Evolutionary conservation across 1,284 basidiomycete species (phyloP).

Genomic region (Cryptococcus sp.): DNA sequence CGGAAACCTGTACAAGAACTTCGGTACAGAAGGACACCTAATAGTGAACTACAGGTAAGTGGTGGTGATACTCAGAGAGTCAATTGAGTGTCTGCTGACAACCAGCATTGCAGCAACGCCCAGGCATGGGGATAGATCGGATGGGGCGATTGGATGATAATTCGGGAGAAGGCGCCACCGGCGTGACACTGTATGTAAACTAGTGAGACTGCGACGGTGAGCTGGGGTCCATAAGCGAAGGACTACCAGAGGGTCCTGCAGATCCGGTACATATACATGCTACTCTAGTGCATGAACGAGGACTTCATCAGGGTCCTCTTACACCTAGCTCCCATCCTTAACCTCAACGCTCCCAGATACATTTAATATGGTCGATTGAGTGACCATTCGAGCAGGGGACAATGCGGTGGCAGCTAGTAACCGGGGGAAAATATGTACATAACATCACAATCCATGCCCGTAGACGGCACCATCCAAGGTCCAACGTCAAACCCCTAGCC

Average conservation of each 20-base stretch:
- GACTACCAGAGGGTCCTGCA: too few relatives aligned
- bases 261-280: too few relatives aligned
- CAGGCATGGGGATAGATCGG: constrained; percentile 39
- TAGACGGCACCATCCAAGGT: too few relatives aligned
- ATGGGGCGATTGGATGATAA: not conserved
- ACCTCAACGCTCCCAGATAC: too few relatives aligned
- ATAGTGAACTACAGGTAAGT: constrained; percentile 92
- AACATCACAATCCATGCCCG: too few relatives aligned
- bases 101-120: constrained; percentile 30
- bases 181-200: not conserved
- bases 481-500: too few relatives aligned
- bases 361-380: too few relatives aligned
- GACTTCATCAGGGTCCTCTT: too few relatives aligned
- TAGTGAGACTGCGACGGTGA: not conserved
- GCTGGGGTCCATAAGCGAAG: not conserved
- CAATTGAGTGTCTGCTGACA: not conserved
- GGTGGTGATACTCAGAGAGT: not conserved
- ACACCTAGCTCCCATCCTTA: too few relatives aligned
- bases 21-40: constrained; percentile 85
- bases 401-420: too few relatives aligned
- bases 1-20: constrained; percentile 79
- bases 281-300: too few relatives aligned
- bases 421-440: not conserved
- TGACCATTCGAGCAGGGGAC: too few relatives aligned
- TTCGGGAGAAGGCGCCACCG: not conserved